These are phyloP conservation scores for Pichia sp. DNA, from an alignment of 1,139 yeast genomes.

Conservation along the genomic window DNA sequence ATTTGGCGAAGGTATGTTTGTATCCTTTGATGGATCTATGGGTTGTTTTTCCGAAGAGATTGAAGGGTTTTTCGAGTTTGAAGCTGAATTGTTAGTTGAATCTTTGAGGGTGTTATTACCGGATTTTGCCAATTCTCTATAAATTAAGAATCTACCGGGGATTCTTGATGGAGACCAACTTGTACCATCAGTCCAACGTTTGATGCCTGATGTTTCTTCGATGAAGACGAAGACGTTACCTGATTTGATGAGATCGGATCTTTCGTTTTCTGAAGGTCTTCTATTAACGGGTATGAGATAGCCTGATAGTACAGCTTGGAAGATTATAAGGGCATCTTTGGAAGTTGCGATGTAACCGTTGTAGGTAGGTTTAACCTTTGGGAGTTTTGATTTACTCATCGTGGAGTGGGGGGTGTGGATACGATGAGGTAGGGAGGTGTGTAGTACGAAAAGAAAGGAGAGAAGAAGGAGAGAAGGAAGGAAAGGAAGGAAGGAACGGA, in stretches of 20 bases:
- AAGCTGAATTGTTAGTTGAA: too few relatives aligned
- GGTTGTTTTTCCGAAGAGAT: too few relatives aligned
- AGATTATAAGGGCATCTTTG: slow-evolving; percentile 77
- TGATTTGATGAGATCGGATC: slow-evolving; percentile 60
- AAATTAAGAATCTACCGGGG: slow-evolving; percentile 77
- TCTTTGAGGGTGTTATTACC: too few relatives aligned
- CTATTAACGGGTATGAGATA: slow-evolving; percentile 65
- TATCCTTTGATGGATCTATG: background rate
- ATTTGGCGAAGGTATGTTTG: background rate
- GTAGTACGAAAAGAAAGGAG: too few relatives aligned
- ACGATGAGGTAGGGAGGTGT: background rate
- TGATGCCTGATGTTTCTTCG: slow-evolving; percentile 80
- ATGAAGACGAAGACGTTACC: slow-evolving; percentile 86
- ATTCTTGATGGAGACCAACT: slow-evolving; percentile 92
- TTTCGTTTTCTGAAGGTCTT: slow-evolving; percentile 81
- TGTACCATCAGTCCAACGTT: slow-evolving; percentile 94
- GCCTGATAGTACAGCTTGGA: slow-evolving; percentile 72
- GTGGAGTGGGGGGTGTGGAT: too few relatives aligned
- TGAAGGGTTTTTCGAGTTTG: background rate
- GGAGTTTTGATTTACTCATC: slow-evolving; percentile 4
- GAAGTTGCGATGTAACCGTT: slow-evolving; percentile 79
- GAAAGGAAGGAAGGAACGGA: too few relatives aligned
- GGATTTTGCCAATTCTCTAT: slow-evolving; percentile 69
- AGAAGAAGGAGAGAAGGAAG: too few relatives aligned
- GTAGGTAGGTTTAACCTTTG: slow-evolving; percentile 47